phyloP scores from a whole-genome alignment of 2,329 filamentous ascomycete genomes.

The Mycogone perniciosa region DNA sequence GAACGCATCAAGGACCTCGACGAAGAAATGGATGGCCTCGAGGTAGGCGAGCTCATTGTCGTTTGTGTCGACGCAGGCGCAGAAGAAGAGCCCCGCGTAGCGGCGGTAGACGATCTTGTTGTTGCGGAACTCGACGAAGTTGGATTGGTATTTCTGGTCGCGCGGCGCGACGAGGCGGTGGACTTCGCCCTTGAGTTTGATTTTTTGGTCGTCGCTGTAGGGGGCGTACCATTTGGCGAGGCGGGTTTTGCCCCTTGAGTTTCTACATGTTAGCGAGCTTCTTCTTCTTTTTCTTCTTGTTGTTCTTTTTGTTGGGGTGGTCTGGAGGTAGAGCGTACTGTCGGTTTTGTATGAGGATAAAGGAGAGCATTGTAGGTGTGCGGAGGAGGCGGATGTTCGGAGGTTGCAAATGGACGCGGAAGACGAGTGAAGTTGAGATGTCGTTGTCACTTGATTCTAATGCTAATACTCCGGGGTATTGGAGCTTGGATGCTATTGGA shows the following conservation, averaged over 20 bases:
- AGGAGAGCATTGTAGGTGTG: slow-evolving; percentile 58
- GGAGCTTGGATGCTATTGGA: no score
- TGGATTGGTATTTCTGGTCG: slow-evolving; percentile 99
- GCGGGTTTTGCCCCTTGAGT: slow-evolving; percentile 83
- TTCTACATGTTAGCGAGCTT: neutral
- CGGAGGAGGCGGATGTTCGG: neutral
- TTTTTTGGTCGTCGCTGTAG: slow-evolving; percentile 97
- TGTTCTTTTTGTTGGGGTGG: neutral
- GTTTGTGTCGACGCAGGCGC: slow-evolving; percentile 96
- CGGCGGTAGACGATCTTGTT: slow-evolving; percentile 97
- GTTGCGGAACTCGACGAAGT: slow-evolving; percentile 94
- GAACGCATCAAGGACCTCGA: slow-evolving; percentile 96
- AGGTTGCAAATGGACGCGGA: neutral
- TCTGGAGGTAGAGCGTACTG: slow-evolving; percentile 49
- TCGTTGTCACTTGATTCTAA: slow-evolving; percentile 1
- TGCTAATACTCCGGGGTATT: no score
- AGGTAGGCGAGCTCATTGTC: slow-evolving; percentile 97
- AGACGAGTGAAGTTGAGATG: neutral
- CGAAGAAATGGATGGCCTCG: slow-evolving; percentile 98
- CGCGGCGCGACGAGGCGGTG: slow-evolving; percentile 95
- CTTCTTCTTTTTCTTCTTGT: neutral
- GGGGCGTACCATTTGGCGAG: slow-evolving; percentile 98
- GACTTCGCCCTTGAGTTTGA: slow-evolving; percentile 97
- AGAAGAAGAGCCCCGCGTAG: slow-evolving; percentile 98
- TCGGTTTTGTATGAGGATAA: slow-evolving; percentile 84